Conservation (phyloP, 768 basidiomycete species). For the Cyathus striatus region DNA sequence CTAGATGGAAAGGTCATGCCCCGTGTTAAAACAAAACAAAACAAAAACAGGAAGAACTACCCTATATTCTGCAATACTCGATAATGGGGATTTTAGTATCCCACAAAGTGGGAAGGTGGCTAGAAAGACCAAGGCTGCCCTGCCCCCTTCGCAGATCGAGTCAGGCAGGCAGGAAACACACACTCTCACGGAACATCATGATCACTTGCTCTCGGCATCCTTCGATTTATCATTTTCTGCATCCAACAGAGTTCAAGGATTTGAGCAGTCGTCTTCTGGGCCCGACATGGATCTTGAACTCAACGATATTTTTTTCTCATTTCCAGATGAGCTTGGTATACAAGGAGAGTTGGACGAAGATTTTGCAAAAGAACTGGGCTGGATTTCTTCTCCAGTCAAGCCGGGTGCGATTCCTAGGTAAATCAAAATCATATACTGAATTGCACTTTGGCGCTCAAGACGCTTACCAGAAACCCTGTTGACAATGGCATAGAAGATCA, state of each 20-base stretch:
- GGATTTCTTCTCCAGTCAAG: constrained; percentile 40
- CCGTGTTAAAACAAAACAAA: too few species aligned
- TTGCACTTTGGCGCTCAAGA: too few species aligned
- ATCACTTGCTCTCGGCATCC: constrained; percentile 60
- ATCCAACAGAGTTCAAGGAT: constrained; percentile 18
- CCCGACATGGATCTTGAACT: constrained; percentile 42
- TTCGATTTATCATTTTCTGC: constrained; percentile 57
- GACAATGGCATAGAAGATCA: too few species aligned
- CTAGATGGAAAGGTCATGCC: too few species aligned
- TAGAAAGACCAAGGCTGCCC: constrained; percentile 19
- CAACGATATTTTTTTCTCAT: constrained; percentile 47
- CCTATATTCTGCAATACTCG: too few species aligned
- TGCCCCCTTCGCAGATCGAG: constrained; percentile 30
- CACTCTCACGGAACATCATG: constrained; percentile 69
- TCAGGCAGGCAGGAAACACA: constrained; percentile 45
- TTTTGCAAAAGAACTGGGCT: constrained; percentile 70
- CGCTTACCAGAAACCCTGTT: too few species aligned
- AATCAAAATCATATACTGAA: too few species aligned
- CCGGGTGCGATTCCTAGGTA: too few species aligned
- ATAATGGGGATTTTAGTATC: too few species aligned
- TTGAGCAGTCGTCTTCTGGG: constrained; percentile 53
- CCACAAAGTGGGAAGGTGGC: constrained; percentile 16
- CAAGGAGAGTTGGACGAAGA: constrained; percentile 68
- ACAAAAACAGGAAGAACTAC: too few species aligned
- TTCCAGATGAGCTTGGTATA: constrained; percentile 52